Conservation (phyloP, 371 early-diverging fungal species). For the Umbelopsis sp. region DNA sequence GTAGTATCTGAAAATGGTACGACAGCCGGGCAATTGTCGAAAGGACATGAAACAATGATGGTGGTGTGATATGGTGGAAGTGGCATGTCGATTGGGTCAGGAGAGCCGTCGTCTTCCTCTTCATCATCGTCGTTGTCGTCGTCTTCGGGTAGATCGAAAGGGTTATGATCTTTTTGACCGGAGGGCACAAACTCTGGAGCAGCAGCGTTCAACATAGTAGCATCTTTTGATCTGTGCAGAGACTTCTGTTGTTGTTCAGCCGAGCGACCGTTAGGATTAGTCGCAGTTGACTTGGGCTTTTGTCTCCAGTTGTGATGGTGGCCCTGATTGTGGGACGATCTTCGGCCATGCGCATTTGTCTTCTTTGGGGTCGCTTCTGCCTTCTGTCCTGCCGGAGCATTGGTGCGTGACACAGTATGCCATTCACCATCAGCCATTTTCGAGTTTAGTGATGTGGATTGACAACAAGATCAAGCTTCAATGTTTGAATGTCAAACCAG, state of each 20-base stretch:
- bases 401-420: conserved; percentile 5
- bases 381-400: not conserved
- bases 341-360: not conserved
- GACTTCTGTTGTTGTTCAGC: not conserved
- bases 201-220: not conserved
- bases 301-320: conserved; percentile 1
- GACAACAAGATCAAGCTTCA: too few relatives aligned
- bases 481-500: too few relatives aligned
- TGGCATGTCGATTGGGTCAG: conserved; percentile 49
- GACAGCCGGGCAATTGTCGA: conserved; percentile 48
- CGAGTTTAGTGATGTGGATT: too few relatives aligned
- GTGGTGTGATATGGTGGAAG: conserved; percentile 68
- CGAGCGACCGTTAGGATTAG: not conserved
- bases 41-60: conserved; percentile 60
- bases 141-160: conserved; percentile 32
- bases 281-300: not conserved
- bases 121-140: conserved; percentile 53
- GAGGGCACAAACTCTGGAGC: conserved; percentile 3
- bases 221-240: not conserved
- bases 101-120: conserved; percentile 49
- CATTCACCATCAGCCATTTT: conserved; percentile 5
- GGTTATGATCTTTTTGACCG: conserved; percentile 16
- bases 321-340: conserved; percentile 11
- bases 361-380: not conserved
- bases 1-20: conserved; percentile 69